Evolutionary conservation across 208 protist species (phyloP).

Genomic region (Naegleria fowleri): DNA sequence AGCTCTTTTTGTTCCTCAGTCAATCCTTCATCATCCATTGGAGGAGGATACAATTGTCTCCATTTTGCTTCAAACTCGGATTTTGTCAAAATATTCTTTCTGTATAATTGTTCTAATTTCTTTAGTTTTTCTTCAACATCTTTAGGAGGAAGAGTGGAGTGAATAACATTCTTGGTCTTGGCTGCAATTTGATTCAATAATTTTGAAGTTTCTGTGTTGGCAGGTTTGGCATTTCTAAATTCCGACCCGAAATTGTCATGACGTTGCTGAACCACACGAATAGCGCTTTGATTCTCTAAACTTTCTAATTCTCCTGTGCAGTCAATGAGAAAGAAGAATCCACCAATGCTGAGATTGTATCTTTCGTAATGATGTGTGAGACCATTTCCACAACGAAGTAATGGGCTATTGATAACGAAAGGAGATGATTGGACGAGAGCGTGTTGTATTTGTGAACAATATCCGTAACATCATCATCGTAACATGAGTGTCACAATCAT

Average conservation of each 20-base stretch:
- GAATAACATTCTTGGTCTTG: background rate
- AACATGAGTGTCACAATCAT: no score
- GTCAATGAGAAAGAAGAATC: background rate
- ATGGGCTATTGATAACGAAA: background rate
- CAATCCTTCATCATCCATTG: background rate
- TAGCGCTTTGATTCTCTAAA: background rate
- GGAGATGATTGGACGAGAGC: no score
- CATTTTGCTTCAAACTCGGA: background rate
- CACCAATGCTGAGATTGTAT: background rate
- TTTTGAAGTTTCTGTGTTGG: background rate
- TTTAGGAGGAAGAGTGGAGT: background rate
- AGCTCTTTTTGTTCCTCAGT: background rate
- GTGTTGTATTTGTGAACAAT: no score
- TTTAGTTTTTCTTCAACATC: background rate
- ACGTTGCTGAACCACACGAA: background rate
- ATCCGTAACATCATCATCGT: no score
- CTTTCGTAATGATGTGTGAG: background rate
- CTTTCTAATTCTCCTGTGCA: background rate
- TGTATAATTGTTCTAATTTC: background rate
- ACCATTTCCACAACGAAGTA: background rate
- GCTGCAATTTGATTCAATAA: background rate
- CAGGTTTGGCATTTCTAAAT: background rate
- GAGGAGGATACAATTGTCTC: background rate
- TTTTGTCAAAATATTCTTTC: conserved; percentile 12
- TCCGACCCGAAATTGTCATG: background rate